Evolutionary conservation across 352 stramenopile genomes (phyloP).

Genomic region (Globisporangium uncinulatum): DNA sequence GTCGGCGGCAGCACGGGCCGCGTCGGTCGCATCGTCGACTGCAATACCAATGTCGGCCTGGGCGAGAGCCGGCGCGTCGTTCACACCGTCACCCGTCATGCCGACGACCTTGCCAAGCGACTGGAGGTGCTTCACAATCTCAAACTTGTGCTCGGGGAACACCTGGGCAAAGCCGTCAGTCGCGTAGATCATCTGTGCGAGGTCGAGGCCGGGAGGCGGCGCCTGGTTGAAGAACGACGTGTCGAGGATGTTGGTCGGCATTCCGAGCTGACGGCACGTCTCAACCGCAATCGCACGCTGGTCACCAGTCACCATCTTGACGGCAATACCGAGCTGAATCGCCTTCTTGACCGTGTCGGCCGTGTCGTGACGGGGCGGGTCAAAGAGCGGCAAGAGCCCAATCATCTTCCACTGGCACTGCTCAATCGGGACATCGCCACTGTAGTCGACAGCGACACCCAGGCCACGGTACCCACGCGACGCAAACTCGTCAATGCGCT

Average conservation of each 20-base stretch:
- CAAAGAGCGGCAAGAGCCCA: slow-evolving; percentile 90
- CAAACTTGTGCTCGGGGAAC: slow-evolving; percentile 90
- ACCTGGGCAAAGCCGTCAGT: slow-evolving; percentile 93
- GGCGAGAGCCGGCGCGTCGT: slow-evolving; percentile 87
- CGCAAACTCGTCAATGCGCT: slow-evolving; percentile 78
- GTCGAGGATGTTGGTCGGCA: slow-evolving; percentile 85
- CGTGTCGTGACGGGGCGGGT: slow-evolving; percentile 92
- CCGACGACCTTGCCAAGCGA: slow-evolving; percentile 74
- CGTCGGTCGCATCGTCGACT: slow-evolving; percentile 86
- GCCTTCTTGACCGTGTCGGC: slow-evolving; percentile 89
- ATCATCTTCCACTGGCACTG: slow-evolving; percentile 90
- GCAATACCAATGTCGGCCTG: slow-evolving; percentile 92
- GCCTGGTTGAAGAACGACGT: slow-evolving; percentile 76
- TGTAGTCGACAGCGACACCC: slow-evolving; percentile 50
- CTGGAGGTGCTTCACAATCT: slow-evolving; percentile 89
- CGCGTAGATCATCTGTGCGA: slow-evolving; percentile 86
- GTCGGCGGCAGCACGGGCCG: slow-evolving; percentile 83
- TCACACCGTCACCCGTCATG: slow-evolving; percentile 89
- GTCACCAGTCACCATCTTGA: slow-evolving; percentile 97
- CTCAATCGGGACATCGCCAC: slow-evolving; percentile 57
- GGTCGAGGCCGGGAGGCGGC: slow-evolving; percentile 49
- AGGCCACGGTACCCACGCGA: slow-evolving; percentile 64
- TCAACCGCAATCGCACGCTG: slow-evolving; percentile 91
- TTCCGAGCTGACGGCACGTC: slow-evolving; percentile 86
- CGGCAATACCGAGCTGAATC: slow-evolving; percentile 85